These are phyloP conservation scores for Fusarium xyrophilum DNA, from an alignment of 2,329 filamentous ascomycete species.

Conservation along the genomic window DNA sequence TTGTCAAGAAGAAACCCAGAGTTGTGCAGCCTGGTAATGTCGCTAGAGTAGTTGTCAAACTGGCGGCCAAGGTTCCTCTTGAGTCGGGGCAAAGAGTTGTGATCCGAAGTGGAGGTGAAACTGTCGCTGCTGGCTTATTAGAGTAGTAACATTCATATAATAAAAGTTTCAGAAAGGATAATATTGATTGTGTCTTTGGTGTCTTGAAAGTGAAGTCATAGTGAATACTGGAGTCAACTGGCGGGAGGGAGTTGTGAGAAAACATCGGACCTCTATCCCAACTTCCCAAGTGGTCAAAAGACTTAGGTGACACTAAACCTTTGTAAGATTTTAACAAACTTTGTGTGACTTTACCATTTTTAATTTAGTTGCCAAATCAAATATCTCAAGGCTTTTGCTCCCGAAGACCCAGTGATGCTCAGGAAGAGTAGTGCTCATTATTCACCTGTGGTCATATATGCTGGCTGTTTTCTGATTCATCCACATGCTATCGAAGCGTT, in stretches of 20 bases:
- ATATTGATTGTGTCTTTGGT: background rate
- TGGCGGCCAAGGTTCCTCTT: slow-evolving; percentile 77
- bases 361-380: background rate
- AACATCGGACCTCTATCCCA: background rate
- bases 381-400: background rate
- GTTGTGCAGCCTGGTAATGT: slow-evolving; percentile 81
- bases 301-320: background rate
- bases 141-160: slow-evolving; percentile 58
- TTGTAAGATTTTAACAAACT: background rate
- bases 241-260: background rate
- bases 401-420: background rate
- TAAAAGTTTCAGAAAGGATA: background rate
- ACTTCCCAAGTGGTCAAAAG: background rate
- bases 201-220: background rate
- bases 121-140: slow-evolving; percentile 85
- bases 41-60: slow-evolving; percentile 76
- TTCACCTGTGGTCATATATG: background rate
- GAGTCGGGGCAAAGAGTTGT: slow-evolving; percentile 84
- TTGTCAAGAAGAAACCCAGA: slow-evolving; percentile 82
- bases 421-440: background rate
- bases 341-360: background rate
- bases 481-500: background rate
- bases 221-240: background rate
- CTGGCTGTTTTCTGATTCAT: background rate
- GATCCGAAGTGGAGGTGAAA: slow-evolving; percentile 79